Evolutionary conservation across 163 green algal species (phyloP).

Genomic region (Coccomyxa subellipsoidea): DNA sequence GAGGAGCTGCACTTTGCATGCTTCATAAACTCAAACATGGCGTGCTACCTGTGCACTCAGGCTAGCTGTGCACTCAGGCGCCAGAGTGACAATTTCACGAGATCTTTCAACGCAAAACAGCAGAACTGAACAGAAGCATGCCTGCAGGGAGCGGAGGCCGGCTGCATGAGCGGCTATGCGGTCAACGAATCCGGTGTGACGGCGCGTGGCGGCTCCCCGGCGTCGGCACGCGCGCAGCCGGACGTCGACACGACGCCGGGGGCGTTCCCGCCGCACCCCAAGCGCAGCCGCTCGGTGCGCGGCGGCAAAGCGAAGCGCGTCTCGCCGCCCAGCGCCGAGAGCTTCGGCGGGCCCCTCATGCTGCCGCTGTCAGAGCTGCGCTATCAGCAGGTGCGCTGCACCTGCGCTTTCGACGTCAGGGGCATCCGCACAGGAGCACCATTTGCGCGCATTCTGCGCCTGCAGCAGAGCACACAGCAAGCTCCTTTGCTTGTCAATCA

Average conservation of each 20-base stretch:
- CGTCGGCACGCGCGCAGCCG: neutral
- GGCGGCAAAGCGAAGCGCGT: neutral
- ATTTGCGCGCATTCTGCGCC: too few relatives aligned
- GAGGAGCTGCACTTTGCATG: too few relatives aligned
- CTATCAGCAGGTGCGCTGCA: neutral
- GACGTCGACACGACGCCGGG: too few relatives aligned
- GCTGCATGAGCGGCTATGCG: neutral
- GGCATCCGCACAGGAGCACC: too few relatives aligned
- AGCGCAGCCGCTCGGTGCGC: neutral
- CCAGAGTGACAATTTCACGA: too few relatives aligned
- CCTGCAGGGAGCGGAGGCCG: neutral
- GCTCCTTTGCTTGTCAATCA: too few relatives aligned
- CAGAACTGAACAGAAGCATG: neutral
- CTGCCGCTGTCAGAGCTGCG: neutral
- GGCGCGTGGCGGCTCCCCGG: neutral
- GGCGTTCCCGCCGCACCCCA: neutral
- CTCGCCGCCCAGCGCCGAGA: neutral
- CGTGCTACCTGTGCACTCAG: too few relatives aligned
- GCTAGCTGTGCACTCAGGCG: too few relatives aligned
- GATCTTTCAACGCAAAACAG: neutral
- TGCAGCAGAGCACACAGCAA: too few relatives aligned
- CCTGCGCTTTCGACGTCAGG: neutral
- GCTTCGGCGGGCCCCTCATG: neutral
- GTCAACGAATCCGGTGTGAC: neutral
- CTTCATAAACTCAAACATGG: too few relatives aligned